Evolutionary conservation across 305 asterid genomes (phyloP).

Genomic region (Fraxinus greggii): DNA sequence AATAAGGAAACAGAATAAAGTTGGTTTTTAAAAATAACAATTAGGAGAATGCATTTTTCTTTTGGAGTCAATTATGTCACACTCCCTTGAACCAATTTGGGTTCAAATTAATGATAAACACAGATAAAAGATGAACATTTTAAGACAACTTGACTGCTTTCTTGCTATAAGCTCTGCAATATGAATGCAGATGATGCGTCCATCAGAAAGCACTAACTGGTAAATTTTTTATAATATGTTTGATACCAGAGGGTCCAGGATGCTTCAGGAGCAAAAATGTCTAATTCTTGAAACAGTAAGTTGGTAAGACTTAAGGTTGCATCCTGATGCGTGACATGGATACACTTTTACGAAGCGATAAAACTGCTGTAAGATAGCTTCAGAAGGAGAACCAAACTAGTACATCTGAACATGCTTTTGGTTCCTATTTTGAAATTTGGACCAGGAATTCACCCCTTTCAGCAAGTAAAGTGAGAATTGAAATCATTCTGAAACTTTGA

Average conservation of each 20-base stretch:
- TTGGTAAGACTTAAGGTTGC: background rate
- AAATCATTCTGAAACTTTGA: slow-evolving; percentile 1
- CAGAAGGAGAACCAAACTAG: background rate
- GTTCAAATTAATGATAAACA: background rate
- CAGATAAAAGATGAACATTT: background rate
- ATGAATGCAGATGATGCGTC: background rate
- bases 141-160: background rate
- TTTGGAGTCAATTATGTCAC: background rate
- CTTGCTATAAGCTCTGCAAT: background rate
- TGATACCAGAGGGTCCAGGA: background rate
- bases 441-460: background rate
- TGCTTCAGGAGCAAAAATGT: background rate
- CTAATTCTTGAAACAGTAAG: background rate
- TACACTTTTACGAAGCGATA: background rate
- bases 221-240: background rate
- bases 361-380: background rate
- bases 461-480: background rate
- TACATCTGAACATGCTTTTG: background rate
- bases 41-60: background rate
- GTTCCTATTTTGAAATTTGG: background rate
- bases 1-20: background rate
- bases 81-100: background rate
- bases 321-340: background rate
- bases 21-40: background rate
- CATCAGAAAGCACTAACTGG: background rate